These are phyloP conservation scores for Didymella arachidicola DNA, from an alignment of 2,329 filamentous ascomycete species.

Conservation along the genomic window DNA sequence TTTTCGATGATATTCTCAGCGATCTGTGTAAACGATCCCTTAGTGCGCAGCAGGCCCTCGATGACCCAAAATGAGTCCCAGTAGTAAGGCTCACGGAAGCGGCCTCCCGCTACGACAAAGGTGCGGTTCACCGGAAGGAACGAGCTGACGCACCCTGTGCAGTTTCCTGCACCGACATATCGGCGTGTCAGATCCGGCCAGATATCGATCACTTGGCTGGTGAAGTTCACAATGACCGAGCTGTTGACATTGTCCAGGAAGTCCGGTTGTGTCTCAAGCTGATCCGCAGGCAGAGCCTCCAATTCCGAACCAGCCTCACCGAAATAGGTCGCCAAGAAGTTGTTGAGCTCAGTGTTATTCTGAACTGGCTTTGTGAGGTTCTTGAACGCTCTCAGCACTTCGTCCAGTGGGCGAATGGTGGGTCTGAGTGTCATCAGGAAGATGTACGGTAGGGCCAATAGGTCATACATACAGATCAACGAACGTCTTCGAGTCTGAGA, in stretches of 20 bases:
- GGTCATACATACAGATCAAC: slow-evolving; percentile 59
- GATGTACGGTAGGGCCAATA: background rate
- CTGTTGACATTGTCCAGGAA: slow-evolving; percentile 67
- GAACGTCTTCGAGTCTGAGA: slow-evolving; percentile 74
- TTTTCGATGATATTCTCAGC: slow-evolving; percentile 74
- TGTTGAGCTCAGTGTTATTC: slow-evolving; percentile 69
- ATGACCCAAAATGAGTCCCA: slow-evolving; percentile 76
- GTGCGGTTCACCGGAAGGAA: slow-evolving; percentile 72
- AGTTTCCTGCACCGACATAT: slow-evolving; percentile 60
- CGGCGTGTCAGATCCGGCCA: slow-evolving; percentile 72
- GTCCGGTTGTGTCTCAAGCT: slow-evolving; percentile 64
- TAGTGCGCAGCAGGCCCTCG: slow-evolving; percentile 69
- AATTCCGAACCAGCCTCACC: slow-evolving; percentile 70
- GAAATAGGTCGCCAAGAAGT: slow-evolving; percentile 70
- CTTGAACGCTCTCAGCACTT: slow-evolving; percentile 68
- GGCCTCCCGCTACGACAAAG: slow-evolving; percentile 75
- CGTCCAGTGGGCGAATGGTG: slow-evolving; percentile 64
- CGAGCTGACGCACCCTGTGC: slow-evolving; percentile 67
- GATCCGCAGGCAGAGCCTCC: slow-evolving; percentile 59
- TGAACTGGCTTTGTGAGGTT: slow-evolving; percentile 66
- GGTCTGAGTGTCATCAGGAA: slow-evolving; percentile 56
- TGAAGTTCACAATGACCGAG: slow-evolving; percentile 66
- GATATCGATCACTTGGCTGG: slow-evolving; percentile 70
- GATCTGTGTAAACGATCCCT: slow-evolving; percentile 69
- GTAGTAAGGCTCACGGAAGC: slow-evolving; percentile 75